These are phyloP conservation scores for Kwoniella heveanensis DNA, from an alignment of 768 basidiomycete genomes.

Conservation along the genomic window DNA sequence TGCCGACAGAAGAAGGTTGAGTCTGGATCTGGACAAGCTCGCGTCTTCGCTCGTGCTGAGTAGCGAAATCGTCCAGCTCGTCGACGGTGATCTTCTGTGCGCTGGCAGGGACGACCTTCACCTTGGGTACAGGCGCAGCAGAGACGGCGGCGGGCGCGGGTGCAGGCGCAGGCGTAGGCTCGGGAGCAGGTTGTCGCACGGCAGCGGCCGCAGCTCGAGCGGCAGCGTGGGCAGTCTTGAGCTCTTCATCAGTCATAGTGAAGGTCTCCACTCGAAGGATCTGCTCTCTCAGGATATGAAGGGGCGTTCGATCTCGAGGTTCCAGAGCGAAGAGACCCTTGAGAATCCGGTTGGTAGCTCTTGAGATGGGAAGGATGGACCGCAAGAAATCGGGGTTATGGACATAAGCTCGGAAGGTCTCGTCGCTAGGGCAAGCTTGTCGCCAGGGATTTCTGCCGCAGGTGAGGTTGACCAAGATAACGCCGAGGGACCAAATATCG, in stretches of 20 bases:
- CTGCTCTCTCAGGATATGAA: constrained; percentile 65
- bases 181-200: constrained; percentile 29
- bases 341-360: constrained; percentile 67
- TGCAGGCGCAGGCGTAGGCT: constrained; percentile 14
- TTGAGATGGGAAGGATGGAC: constrained; percentile 72
- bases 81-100: constrained; percentile 1
- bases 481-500: constrained; percentile 87
- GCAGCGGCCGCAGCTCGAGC: constrained; percentile 48
- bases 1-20: neutral
- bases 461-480: constrained; percentile 74
- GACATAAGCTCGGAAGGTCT: constrained; percentile 78
- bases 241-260: constrained; percentile 64
- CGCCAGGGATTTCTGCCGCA: constrained; percentile 78
- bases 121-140: neutral
- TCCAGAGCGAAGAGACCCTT: constrained; percentile 72
- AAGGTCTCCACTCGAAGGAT: constrained; percentile 66
- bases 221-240: constrained; percentile 53
- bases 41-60: constrained; percentile 4
- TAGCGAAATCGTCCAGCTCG: constrained; percentile 20
- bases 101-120: constrained; percentile 1
- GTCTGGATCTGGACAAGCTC: constrained; percentile 6
- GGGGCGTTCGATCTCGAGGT: constrained; percentile 65
- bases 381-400: constrained; percentile 67
- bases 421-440: constrained; percentile 65
- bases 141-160: too few relatives aligned